Evolutionary conservation across 352 stramenopile species (phyloP).

Genomic region (Thraustotheca clavata): DNA sequence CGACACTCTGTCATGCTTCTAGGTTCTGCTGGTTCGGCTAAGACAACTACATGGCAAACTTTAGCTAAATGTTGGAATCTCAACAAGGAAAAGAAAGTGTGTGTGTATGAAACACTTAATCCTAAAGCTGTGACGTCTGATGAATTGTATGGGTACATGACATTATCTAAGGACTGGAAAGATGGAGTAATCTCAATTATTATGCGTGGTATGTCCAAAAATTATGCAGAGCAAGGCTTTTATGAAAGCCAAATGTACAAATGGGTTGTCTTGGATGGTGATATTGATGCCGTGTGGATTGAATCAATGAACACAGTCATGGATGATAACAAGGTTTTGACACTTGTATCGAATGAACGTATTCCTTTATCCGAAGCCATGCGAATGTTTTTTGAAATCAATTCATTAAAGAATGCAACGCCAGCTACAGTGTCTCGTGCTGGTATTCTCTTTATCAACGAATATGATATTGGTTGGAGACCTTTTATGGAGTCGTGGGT

Average conservation of each 20-base stretch:
- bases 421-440: constrained; percentile 78
- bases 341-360: constrained; percentile 84
- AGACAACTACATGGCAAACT: constrained; percentile 80
- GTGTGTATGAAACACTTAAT: constrained; percentile 84
- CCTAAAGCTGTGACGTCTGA: constrained; percentile 84
- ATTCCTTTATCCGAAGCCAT: constrained; percentile 76
- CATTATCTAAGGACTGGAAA: constrained; percentile 85
- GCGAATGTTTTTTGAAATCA: constrained; percentile 89
- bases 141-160: constrained; percentile 92
- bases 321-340: constrained; percentile 96
- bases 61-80: constrained; percentile 84
- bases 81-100: constrained; percentile 83
- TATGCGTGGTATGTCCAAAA: constrained; percentile 87
- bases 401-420: constrained; percentile 82
- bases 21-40: constrained; percentile 69
- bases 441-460: constrained; percentile 86
- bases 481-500: constrained; percentile 97
- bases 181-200: constrained; percentile 85
- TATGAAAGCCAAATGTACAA: constrained; percentile 93
- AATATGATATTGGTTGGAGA: constrained; percentile 90
- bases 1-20: constrained; percentile 84
- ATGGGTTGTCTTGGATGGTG: constrained; percentile 80
- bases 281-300: constrained; percentile 87
- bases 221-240: constrained; percentile 86
- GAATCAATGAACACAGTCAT: constrained; percentile 96